These are phyloP conservation scores for Mortierella sp. DNA, from an alignment of 371 early-diverging fungal species.

Conservation along the genomic window DNA sequence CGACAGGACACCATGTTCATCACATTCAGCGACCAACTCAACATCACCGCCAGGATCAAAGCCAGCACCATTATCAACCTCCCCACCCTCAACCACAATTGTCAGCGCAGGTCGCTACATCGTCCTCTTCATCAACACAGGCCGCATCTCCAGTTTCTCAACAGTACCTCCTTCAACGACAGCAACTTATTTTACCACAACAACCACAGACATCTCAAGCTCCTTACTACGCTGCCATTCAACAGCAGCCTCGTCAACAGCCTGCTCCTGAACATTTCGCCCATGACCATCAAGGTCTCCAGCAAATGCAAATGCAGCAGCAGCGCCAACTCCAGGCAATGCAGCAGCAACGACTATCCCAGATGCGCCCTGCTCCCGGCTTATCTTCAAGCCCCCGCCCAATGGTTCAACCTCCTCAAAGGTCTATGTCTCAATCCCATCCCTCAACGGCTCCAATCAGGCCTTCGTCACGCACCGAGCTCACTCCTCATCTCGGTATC, in stretches of 20 bases:
- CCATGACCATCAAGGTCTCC: constrained; percentile 2
- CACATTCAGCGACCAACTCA: constrained; percentile 4
- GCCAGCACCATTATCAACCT: constrained; percentile 4
- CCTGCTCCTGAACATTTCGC: constrained; percentile 14
- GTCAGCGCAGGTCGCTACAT: neutral
- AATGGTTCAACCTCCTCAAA: constrained; percentile 23
- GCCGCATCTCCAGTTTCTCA: neutral
- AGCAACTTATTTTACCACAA: constrained; percentile 11
- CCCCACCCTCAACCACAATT: neutral
- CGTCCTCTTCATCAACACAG: neutral
- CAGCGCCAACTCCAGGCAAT: constrained; percentile 14
- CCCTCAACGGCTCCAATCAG: constrained; percentile 28
- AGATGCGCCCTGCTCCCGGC: neutral
- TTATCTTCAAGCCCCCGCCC: constrained; percentile 10
- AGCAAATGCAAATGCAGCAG: constrained; percentile 19
- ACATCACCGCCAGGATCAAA: constrained; percentile 9
- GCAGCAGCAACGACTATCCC: constrained; percentile 10
- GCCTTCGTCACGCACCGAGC: constrained; percentile 12
- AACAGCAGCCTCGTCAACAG: constrained; percentile 12
- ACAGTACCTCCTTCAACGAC: constrained; percentile 24
- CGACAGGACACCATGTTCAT: constrained; percentile 24
- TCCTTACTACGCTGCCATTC: constrained; percentile 15
- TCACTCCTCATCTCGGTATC: constrained; percentile 39
- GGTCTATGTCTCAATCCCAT: constrained; percentile 34
- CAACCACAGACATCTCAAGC: constrained; percentile 1